phyloP scores from a whole-genome alignment of 139 green algal species.

The Eudorina sp. region DNA sequence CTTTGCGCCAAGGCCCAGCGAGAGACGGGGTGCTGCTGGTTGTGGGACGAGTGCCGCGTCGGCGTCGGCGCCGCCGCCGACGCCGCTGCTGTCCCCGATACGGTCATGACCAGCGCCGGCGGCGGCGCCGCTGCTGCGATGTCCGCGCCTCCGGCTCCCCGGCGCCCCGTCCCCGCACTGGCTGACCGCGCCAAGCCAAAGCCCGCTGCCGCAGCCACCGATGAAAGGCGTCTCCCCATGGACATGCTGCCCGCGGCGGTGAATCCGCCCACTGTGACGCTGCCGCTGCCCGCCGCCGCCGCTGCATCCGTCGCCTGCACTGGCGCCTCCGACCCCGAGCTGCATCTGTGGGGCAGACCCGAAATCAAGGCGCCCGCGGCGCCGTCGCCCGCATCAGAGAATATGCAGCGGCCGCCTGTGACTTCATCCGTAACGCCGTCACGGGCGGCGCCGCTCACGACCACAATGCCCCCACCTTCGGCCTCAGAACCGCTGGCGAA shows the following conservation, averaged over 20 bases:
- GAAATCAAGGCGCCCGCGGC: background rate
- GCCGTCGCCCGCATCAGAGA: background rate
- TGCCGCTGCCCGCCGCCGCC: background rate
- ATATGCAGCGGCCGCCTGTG: background rate
- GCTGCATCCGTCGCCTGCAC: background rate
- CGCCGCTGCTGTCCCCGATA: background rate
- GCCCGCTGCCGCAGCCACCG: background rate
- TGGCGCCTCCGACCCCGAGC: background rate
- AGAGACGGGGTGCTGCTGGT: background rate
- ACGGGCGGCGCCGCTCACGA: background rate
- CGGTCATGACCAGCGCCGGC: background rate
- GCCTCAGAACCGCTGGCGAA: no score
- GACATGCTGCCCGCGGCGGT: background rate
- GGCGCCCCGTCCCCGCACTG: background rate
- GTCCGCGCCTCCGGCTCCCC: background rate
- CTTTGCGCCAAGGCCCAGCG: background rate
- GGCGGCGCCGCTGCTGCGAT: background rate
- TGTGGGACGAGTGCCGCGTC: no score
- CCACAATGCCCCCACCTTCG: background rate
- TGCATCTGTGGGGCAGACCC: background rate
- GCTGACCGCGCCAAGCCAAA: background rate
- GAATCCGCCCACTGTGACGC: background rate
- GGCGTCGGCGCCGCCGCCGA: background rate
- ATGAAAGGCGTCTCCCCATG: background rate
- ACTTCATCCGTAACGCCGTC: background rate